A percentile compares a stretch with the other conserved stretches of the same genome.
phyloP scores from a whole-genome alignment of 106 monocot species.

The Cymbidium sinense region DNA sequence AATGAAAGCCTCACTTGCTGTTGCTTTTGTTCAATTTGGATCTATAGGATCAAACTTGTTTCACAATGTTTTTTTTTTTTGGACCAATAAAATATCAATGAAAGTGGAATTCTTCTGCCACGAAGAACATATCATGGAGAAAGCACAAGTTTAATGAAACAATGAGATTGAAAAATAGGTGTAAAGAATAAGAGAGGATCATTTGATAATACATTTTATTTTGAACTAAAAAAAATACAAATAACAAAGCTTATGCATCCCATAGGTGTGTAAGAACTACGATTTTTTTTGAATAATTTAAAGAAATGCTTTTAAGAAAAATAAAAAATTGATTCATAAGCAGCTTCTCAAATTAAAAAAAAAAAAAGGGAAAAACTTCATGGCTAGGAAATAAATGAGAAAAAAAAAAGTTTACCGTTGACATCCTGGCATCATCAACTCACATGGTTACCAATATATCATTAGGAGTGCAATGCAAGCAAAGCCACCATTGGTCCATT shows the following conservation, averaged over 20 bases:
- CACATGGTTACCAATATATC: constrained; percentile 1
- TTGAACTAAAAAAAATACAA: too few species aligned
- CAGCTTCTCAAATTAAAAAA: neutral
- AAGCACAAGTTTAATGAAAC: too few species aligned
- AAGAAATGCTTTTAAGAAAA: too few species aligned
- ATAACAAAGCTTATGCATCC: too few species aligned
- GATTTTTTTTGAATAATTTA: too few species aligned
- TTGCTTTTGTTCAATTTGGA: neutral
- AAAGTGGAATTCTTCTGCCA: neutral
- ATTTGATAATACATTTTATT: too few species aligned
- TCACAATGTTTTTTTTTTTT: neutral
- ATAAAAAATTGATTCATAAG: neutral
- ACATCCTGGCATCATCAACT: neutral
- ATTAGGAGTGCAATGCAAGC: neutral
- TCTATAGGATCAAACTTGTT: neutral
- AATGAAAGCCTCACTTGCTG: neutral
- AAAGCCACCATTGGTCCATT: neutral
- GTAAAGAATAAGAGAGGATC: too few species aligned
- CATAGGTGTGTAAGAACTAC: too few species aligned
- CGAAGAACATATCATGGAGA: neutral
- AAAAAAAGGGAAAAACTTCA: too few species aligned
- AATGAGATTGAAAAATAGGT: too few species aligned
- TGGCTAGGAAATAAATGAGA: neutral
- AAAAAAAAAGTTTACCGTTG: too few species aligned
- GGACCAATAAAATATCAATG: neutral